Evolutionary conservation across 495 filamentous ascomycete species (phyloP), one percentile per base, ranked within the genome.

Genomic region (Penicillium longicatenatum): DNA sequence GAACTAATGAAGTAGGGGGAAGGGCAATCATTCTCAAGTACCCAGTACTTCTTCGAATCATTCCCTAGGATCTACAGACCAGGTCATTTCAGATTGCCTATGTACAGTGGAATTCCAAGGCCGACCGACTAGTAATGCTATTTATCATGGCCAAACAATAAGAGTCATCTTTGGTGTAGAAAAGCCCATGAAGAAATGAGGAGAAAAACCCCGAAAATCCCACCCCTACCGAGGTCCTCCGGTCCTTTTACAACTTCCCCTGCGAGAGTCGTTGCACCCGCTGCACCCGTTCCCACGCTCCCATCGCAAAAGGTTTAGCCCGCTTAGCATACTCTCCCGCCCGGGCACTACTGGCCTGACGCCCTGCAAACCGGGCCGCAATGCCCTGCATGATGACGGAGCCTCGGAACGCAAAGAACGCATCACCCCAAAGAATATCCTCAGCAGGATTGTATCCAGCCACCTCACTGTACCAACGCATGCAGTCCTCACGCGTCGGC

Each of bases 311-410:
- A 9, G 74, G 74, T 43, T 74, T 79, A 64, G 88, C 84, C 65
- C 81, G 77, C 39, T 75, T 75, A 9, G 74, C 91, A 71, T 96
- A 91, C 41, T 87, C 82, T 50, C 74, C 79, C 17, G 94, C 94
- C 59, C 89, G 81, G 50, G 82, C 87, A 72, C 91, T 95, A 71
- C 92, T 97, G 11, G 94, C 94, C 82, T 98, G 94, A 37, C 94
- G 76, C 39, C 81, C 73, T 42, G 94, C 94, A 62, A 85, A 86
- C 53, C 94, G 79, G 43, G 93, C 93, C 33, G 91, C 90, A 67
- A 98, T 96, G 2, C 94, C 93, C 75, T 98, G 94, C 78, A 91
- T 91, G 67, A 98, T 95, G 35, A 93, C 87, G 12, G 89, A 80
- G 41, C 82, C 84, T 48, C 81, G 73, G 65, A 80, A 82, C 70